Percentiles rank a stretch among this genome's conserved stretches.
Conservation (phyloP, 371 early-diverging fungal species). For the Zopfochytrium polystomum region DNA sequence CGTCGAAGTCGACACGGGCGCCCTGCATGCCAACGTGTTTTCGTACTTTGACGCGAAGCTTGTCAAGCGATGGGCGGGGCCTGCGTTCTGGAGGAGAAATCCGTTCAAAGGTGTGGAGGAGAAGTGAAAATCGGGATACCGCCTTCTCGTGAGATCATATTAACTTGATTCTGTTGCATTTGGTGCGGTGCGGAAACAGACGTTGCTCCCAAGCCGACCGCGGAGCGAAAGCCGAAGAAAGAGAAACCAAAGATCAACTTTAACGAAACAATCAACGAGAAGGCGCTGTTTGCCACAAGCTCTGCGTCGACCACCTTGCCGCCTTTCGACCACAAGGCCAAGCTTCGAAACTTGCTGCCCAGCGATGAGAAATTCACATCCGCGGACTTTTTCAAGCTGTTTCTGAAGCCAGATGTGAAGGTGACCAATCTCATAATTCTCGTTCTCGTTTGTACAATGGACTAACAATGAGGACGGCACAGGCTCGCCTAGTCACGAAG, state of each 20-base stretch:
- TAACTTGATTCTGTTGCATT: constrained; percentile 3
- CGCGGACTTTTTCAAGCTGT: constrained; percentile 70
- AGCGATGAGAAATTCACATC: constrained; percentile 87
- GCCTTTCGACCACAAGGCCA: constrained; percentile 23
- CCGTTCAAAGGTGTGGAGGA: constrained; percentile 28
- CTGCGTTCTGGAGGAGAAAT: constrained; percentile 87
- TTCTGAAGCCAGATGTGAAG: constrained; percentile 73
- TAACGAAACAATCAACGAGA: constrained; percentile 53
- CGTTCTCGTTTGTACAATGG: too few species aligned
- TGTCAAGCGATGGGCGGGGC: constrained; percentile 88
- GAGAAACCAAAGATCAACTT: constrained; percentile 56
- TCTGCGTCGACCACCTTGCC: constrained; percentile 51
- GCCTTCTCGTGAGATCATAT: constrained; percentile 4
- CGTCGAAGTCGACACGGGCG: too few species aligned
- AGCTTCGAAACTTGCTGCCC: constrained; percentile 60
- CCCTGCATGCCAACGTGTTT: constrained; percentile 60
- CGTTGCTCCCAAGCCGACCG: constrained; percentile 6
- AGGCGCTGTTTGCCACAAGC: constrained; percentile 66
- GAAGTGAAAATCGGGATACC: too few species aligned
- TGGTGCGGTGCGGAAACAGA: too few species aligned
- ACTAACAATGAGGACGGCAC: too few species aligned
- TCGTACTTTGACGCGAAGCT: constrained; percentile 86
- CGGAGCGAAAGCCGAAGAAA: constrained; percentile 26
- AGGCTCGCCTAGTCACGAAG: too few species aligned
- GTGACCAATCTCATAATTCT: too few species aligned